phyloP scores from a whole-genome alignment of 2,329 filamentous ascomycete species.

The Alternaria arbusti region DNA sequence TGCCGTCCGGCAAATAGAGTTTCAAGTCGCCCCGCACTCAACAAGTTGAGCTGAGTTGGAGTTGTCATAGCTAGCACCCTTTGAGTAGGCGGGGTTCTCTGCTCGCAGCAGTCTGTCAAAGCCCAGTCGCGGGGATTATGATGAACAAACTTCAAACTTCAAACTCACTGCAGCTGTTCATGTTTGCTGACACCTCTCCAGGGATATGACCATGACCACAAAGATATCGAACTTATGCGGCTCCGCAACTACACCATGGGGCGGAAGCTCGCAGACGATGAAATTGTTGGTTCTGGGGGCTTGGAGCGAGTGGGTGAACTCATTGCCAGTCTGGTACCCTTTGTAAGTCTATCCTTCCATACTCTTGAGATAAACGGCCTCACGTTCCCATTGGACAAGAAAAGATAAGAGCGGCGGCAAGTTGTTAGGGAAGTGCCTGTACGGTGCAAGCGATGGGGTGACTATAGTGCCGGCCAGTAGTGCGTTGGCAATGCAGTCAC shows the following conservation, averaged over 20 bases:
- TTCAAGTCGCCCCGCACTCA: slow-evolving; percentile 7
- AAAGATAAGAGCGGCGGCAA: background rate
- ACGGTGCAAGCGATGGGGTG: slow-evolving; percentile 15
- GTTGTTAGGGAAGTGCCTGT: slow-evolving; percentile 26
- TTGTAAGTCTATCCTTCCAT: slow-evolving; percentile 66
- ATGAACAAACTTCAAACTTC: background rate
- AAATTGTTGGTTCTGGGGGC: slow-evolving; percentile 67
- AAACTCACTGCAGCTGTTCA: background rate
- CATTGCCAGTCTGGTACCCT: slow-evolving; percentile 73
- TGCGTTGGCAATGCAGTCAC: slow-evolving; percentile 46
- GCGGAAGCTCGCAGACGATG: slow-evolving; percentile 67
- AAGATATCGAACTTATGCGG: slow-evolving; percentile 80
- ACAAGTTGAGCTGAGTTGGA: slow-evolving; percentile 4
- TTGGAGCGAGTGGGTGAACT: slow-evolving; percentile 70
- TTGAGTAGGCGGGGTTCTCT: background rate
- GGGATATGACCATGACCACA: slow-evolving; percentile 77
- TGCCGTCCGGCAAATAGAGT: slow-evolving; percentile 10
- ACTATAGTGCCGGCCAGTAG: slow-evolving; percentile 19
- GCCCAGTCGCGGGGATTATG: background rate
- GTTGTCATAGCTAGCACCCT: background rate
- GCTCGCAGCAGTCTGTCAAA: background rate
- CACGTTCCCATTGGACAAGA: slow-evolving; percentile 3
- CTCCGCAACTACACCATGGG: slow-evolving; percentile 79
- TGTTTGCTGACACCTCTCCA: slow-evolving; percentile 49
- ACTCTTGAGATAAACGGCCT: background rate